A percentile compares a stretch with the other conserved stretches of the same genome.
Conservation (phyloP, 2,329 filamentous ascomycete genomes). For the Aspergillus quadricinctus region DNA sequence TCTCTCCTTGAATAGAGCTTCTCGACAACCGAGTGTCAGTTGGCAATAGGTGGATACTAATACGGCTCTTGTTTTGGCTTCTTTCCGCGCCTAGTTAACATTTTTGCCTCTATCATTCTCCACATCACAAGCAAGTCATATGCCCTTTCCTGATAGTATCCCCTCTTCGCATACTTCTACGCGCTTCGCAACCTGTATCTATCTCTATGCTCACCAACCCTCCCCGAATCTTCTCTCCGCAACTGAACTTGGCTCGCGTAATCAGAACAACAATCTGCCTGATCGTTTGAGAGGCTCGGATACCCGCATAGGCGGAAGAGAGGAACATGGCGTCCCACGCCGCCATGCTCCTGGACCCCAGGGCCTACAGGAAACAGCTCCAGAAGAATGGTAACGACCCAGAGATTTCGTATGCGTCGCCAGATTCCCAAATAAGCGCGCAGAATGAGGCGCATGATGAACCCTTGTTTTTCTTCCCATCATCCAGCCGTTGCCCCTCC, state of each 20-base stretch:
- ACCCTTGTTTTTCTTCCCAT: conserved; percentile 7
- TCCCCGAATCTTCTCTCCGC: background rate
- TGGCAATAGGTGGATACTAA: background rate
- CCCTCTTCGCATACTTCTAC: background rate
- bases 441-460: conserved; percentile 7
- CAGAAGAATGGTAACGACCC: conserved; percentile 31
- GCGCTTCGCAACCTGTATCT: background rate
- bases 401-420: conserved; percentile 6
- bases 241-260: background rate
- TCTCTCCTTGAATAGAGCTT: background rate
- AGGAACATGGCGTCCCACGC: conserved; percentile 37
- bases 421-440: conserved; percentile 6
- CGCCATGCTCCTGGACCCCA: conserved; percentile 42
- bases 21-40: background rate
- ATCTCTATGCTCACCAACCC: background rate
- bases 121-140: background rate
- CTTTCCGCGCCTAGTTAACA: background rate
- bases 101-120: background rate
- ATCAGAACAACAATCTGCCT: background rate
- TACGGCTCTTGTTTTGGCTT: background rate
- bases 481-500: conserved; percentile 10
- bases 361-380: conserved; percentile 35
- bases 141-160: background rate
- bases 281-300: conserved; percentile 5
- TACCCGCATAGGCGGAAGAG: conserved; percentile 9